A percentile compares a stretch with the other conserved stretches of the same genome.
These are phyloP conservation scores for Pleurotus giganteus DNA, from an alignment of 768 basidiomycete species.

Conservation along the genomic window DNA sequence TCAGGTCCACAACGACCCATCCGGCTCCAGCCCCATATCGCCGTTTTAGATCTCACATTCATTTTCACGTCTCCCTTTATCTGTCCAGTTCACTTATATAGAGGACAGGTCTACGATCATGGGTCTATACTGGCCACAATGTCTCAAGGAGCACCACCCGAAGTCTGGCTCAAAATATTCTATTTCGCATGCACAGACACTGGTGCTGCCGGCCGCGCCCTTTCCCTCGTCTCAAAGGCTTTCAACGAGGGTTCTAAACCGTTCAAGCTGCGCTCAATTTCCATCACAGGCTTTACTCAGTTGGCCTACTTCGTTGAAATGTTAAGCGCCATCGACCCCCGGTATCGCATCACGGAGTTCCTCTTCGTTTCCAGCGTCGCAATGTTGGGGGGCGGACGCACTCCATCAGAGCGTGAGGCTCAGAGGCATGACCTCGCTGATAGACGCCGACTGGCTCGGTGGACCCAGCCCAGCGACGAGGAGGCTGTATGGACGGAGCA, in stretches of 20 bases:
- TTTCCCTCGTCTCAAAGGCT: slow-evolving; percentile 32
- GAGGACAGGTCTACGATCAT: too few species aligned
- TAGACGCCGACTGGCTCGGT: background rate
- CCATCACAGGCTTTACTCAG: slow-evolving; percentile 22
- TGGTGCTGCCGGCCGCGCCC: slow-evolving; percentile 32
- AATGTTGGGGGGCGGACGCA: background rate
- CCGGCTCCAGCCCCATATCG: too few species aligned
- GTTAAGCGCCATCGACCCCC: slow-evolving; percentile 12
- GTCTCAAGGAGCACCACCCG: too few species aligned
- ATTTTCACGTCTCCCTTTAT: too few species aligned
- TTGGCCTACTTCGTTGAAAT: slow-evolving; percentile 22
- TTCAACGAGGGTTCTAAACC: slow-evolving; percentile 23
- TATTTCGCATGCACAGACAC: slow-evolving; percentile 32
- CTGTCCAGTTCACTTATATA: too few species aligned
- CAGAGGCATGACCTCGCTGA: background rate
- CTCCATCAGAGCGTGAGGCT: background rate
- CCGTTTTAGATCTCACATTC: too few species aligned
- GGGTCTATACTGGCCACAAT: too few species aligned
- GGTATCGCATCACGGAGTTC: slow-evolving; percentile 4
- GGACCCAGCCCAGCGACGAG: slow-evolving; percentile 15
- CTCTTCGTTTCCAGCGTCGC: background rate
- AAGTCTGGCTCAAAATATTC: slow-evolving; percentile 29
- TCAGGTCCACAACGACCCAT: too few species aligned
- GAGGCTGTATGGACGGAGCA: slow-evolving; percentile 17
- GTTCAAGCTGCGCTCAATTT: slow-evolving; percentile 28